phyloP scores from a whole-genome alignment of 1,284 basidiomycete genomes.

The Tremellales sp. region DNA sequence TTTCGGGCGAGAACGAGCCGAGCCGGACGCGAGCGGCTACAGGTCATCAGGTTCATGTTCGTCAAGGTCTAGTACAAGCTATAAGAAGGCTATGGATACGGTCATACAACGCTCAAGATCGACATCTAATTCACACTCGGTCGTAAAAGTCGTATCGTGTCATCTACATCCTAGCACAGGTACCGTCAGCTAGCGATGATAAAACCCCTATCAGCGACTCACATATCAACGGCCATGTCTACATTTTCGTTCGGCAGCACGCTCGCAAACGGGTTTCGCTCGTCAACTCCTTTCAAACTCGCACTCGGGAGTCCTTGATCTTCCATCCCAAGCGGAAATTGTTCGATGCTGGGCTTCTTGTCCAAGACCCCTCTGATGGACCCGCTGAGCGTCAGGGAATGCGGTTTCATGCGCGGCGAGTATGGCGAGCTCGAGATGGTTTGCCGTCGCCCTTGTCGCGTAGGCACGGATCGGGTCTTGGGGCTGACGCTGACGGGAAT shows the following conservation, averaged over 20 bases:
- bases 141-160: too few relatives aligned
- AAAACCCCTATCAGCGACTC: too few relatives aligned
- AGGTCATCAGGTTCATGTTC: too few relatives aligned
- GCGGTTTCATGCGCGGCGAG: neutral
- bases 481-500: neutral
- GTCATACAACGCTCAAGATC: too few relatives aligned
- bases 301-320: conserved; percentile 13
- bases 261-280: conserved; percentile 14
- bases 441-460: neutral
- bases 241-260: conserved; percentile 8
- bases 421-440: neutral
- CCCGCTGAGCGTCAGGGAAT: neutral
- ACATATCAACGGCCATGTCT: neutral
- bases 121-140: too few relatives aligned
- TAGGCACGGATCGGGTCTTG: neutral
- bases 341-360: neutral
- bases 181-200: too few relatives aligned
- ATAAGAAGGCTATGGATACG: too few relatives aligned
- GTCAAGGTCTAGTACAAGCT: too few relatives aligned
- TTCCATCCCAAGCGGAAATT: neutral
- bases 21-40: too few relatives aligned
- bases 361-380: neutral
- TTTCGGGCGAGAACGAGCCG: too few relatives aligned
- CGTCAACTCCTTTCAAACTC: conserved; percentile 5
- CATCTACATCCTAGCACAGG: too few relatives aligned